Base-by-base conservation (phyloP, 176 grass and related monocot genomes). In the Oryza officinalis region DNA sequence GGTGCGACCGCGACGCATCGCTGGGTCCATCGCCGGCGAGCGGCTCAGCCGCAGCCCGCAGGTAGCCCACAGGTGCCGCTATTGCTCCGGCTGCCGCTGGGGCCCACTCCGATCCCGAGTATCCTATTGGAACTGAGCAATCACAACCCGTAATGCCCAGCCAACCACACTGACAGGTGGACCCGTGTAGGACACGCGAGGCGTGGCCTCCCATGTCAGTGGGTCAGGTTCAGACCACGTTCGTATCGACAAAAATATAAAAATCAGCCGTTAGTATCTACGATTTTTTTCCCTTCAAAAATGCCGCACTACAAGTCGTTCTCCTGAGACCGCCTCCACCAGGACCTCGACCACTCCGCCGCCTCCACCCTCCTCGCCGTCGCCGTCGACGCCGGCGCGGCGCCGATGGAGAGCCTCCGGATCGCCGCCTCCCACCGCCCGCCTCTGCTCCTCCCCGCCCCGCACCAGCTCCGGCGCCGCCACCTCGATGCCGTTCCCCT, bases 381-480 rank as follows among this genome's bases (percentile, higher is more conserved):
- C 25, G 50, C 27, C 57, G 20, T 14, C 33, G 11, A 15, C 78
- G 50, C 8, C 80, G 2, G 23, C 63, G 85, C 70, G 65, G 12
- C 85, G 80, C 27, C 88, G 69, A 87, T 90, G 88, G 88, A 83
- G 84, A 68, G 65, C 73, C 69, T 89, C 80, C 76, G 64, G 65
- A 79, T 86, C 65, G 40, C 86, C 66, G 10, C 77, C 61, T 80
- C 67, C 52, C 74, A 83, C 90, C 74, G 64, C 69, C 81, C 81
- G 9, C 86, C 78, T 31, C 69, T 60, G 43, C 85, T 50, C 11
- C 31, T 77, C 10, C 71, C 14, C 0, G 27, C 25, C 1, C 52
- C 64, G 17, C 46, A 17, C 15, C 27, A 45, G 25, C 65, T 82
- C 63, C 69, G 68, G 26, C 79, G 70, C 14, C 65, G 68, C 63